Base-by-base conservation (phyloP, 1,284 basidiomycete species). In the Ganoderma multipileum region DNA sequence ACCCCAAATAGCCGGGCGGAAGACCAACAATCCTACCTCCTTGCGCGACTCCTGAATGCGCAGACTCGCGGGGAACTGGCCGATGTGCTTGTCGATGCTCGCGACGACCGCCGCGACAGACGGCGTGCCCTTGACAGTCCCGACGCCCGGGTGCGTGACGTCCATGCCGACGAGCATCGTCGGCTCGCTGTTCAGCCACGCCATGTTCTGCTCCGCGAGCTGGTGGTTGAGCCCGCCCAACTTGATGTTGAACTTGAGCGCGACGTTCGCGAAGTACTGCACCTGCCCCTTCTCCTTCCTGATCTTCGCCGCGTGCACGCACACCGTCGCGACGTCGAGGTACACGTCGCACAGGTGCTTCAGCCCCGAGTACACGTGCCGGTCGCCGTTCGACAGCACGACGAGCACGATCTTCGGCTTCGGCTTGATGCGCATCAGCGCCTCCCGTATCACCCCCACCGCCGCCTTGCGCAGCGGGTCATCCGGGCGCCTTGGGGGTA, bases 91-190 rank as follows among this genome's bases (percentile, higher is more conserved):
- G 72, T 95, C 93, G 39, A 84, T 74, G 68, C 89, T 94, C 6
- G 89, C 93, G 1, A 95, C 94, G 9, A 95, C 90, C 0, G 92
- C 94, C 0, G 93, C 92, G 70, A 95, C 87, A 0, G 91, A 93
- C 1, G 94, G 93, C 2, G 85, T 92, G 12, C 88, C 90, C 70
- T 82, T 84, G 71, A 86, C 84, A 70, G 89, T 90, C 0, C 89
- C 88, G 4, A 85, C 86, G 20, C 91, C 90, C 28, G 92, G 91
- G 79, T 95, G 94, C 0, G 93, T 94, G 18, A 95, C 93, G 75
- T 95, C 93, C 80, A 94, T 93, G 7, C 93, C 93, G 38, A 95
- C 86, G 39, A 95, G 78, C 90, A 95, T 95, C 0, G 92, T 94
- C 6, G 88, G 82, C 69, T 77, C 79, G 67, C 82, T 73, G 69